A percentile compares a stretch with the other conserved stretches of the same genome.
These are phyloP conservation scores for Elaphomyces granulatus DNA, from an alignment of 495 filamentous ascomycete species.

Conservation along the genomic window DNA sequence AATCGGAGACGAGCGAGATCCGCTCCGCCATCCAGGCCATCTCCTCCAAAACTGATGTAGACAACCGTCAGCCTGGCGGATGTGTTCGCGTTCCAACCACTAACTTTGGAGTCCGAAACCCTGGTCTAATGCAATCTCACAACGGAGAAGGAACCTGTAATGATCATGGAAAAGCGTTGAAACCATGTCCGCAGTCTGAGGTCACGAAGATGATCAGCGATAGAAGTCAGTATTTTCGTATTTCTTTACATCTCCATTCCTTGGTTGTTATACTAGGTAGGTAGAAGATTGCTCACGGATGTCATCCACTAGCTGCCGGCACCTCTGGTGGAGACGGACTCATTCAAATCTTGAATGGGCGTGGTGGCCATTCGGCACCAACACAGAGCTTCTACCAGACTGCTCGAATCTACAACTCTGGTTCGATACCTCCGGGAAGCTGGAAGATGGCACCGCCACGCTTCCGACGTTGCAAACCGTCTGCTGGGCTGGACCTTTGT, in stretches of 20 bases:
- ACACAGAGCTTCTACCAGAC: conserved; percentile 32
- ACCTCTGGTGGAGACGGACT: conserved; percentile 32
- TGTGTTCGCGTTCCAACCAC: conserved; percentile 40
- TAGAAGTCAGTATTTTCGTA: conserved; percentile 15
- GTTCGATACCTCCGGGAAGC: conserved; percentile 32
- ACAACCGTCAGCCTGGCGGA: conserved; percentile 43
- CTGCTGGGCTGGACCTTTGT: conserved; percentile 34
- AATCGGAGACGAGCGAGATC: conserved; percentile 29
- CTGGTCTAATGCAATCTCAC: conserved; percentile 42
- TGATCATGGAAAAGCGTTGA: conserved; percentile 12
- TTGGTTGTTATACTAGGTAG: background rate
- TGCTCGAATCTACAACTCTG: conserved; percentile 45
- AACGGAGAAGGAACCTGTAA: conserved; percentile 34
- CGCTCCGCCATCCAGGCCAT: conserved; percentile 26
- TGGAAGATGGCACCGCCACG: conserved; percentile 35
- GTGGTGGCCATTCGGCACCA: conserved; percentile 7
- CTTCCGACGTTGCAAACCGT: conserved; percentile 43
- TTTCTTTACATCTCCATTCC: background rate
- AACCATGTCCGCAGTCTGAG: conserved; percentile 29
- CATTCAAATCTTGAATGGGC: conserved; percentile 18
- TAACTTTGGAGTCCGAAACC: conserved; percentile 32
- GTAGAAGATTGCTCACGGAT: conserved; percentile 9
- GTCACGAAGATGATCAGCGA: conserved; percentile 38
- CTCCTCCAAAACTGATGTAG: conserved; percentile 24
- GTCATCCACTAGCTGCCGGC: conserved; percentile 17